Conservation (phyloP, 441 rosid species). For the Jatropha podagrica region DNA sequence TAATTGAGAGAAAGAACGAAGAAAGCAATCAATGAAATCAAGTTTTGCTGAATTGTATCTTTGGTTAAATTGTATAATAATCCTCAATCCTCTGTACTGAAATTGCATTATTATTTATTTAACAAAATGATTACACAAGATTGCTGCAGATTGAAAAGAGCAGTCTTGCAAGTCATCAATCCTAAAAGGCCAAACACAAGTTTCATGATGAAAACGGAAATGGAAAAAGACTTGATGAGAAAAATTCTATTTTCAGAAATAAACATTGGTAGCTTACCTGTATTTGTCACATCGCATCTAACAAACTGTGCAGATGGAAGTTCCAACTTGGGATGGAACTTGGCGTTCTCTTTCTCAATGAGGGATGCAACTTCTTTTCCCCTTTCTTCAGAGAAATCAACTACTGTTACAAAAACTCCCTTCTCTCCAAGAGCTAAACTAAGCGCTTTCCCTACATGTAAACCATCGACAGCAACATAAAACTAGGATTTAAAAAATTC, state of each 20-base stretch:
- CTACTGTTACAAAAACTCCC: slow-evolving; percentile 78
- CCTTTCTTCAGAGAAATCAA: slow-evolving; percentile 71
- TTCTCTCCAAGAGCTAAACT: slow-evolving; percentile 80
- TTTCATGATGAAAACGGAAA: background rate
- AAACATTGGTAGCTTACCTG: slow-evolving; percentile 37
- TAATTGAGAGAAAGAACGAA: background rate
- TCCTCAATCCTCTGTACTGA: background rate
- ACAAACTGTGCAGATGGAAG: slow-evolving; percentile 69
- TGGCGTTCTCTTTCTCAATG: slow-evolving; percentile 48
- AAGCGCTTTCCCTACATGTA: slow-evolving; percentile 75
- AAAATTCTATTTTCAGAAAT: background rate
- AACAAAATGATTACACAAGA: background rate
- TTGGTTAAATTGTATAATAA: background rate
- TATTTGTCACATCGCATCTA: slow-evolving; percentile 69
- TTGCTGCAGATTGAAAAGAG: background rate
- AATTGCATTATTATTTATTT: background rate
- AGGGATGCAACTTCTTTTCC: slow-evolving; percentile 76
- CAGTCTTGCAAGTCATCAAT: background rate
- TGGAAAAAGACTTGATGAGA: background rate
- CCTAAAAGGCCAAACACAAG: background rate
- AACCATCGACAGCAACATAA: background rate
- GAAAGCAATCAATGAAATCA: background rate
- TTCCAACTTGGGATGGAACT: slow-evolving; percentile 55
- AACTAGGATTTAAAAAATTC: background rate
- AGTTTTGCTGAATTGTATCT: background rate